Evolutionary conservation across 768 basidiomycete genomes (phyloP).

Genomic region (Phylloporus rhodoxanthus): DNA sequence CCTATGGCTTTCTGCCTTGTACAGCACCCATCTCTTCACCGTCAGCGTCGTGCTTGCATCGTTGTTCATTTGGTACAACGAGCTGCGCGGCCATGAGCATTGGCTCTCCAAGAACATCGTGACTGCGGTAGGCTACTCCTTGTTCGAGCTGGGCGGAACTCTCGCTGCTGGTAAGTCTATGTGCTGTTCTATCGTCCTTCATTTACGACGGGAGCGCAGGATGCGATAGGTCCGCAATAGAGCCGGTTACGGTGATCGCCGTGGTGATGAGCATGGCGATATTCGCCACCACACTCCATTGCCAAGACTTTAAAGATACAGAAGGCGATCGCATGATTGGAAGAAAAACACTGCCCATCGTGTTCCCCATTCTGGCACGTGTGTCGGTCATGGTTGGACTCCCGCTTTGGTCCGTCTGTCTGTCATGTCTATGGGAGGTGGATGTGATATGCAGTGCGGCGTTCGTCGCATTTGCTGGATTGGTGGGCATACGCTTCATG

Average conservation of each 20-base stretch:
- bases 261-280: conserved; percentile 28
- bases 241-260: conserved; percentile 25
- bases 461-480: conserved; percentile 22
- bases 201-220: conserved; percentile 17
- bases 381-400: conserved; percentile 23
- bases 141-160: conserved; percentile 36
- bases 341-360: conserved; percentile 41
- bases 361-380: conserved; percentile 31
- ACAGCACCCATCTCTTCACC: conserved; percentile 28
- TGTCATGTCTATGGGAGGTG: conserved; percentile 24
- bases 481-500: conserved; percentile 26
- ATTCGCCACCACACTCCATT: conserved; percentile 34
- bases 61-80: conserved; percentile 36
- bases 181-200: neutral
- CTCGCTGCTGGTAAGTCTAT: conserved; percentile 30
- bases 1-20: conserved; percentile 31
- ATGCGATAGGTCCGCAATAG: conserved; percentile 18
- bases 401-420: conserved; percentile 28
- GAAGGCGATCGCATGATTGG: conserved; percentile 38
- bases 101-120: conserved; percentile 33
- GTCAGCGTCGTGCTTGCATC: conserved; percentile 28
- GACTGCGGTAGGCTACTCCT: conserved; percentile 34
- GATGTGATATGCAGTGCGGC: conserved; percentile 23
- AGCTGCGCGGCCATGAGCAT: conserved; percentile 22
- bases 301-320: conserved; percentile 37